Base-by-base conservation (phyloP, 306 rosid species). In the Cicer bijugum region DNA sequence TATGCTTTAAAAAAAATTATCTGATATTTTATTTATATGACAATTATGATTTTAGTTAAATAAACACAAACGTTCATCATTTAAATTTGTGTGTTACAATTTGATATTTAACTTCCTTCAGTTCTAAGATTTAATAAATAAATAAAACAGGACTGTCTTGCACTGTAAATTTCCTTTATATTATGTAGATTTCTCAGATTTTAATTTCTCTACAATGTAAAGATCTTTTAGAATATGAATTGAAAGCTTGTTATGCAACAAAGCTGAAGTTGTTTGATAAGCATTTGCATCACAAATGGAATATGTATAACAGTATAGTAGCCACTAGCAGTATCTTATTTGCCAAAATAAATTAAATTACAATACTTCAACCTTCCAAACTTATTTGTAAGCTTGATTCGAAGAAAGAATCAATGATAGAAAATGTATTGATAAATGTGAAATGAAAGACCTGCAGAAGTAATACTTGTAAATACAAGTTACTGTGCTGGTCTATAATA, bases 401-500 rank as follows among this genome's bases (percentile, higher is more conserved):
- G 53, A 23, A 46, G 42, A 75, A 69, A 38, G 35, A 61, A 43
- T 48, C 66, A 73, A 48, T 14, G 4, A 56, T 4, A 70, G 2
- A 48, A 67, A 19, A 43, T 56, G 62, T 50, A 35, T 15, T 39
- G 76, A 35, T 40, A 8, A 15, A 12, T 40, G 28, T 51, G 47
- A 45, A 83, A 51, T 67, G 62, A 37, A 67, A 51, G 38, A 67
- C 38, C 76, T 80, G 50, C 67, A 42, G 11, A 8, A 35, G 20
- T 10, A 28, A 28, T 28, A 9, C 37, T 20, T 16, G 23, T 19
- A 53, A 40, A 15, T 10, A 82, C 63, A 17, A 47, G 9, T 38
- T 42, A 83, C 51, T 46, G 16, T 4, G 63, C 53, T 16, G 98
- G 91, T 50, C 61, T 85, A 85, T 91, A 93, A 78, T 79, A 91